Percentiles rank a stretch among this genome's conserved stretches.
phyloP scores from a whole-genome alignment of 192 early-diverging fungal genomes.

The Rhizoclosmatium globosum region DNA sequence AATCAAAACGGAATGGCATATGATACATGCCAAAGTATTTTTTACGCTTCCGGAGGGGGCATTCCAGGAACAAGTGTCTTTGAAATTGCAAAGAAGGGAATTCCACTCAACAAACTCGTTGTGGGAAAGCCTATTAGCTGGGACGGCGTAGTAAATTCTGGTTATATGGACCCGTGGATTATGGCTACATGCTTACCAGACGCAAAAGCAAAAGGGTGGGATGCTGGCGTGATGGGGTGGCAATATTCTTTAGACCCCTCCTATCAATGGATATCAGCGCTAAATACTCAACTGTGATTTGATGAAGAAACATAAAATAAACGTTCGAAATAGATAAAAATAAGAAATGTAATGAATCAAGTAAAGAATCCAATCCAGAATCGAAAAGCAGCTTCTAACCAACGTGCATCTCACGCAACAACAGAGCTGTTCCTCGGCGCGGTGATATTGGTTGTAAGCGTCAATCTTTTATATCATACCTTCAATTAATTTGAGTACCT shows the following conservation, averaged over 20 bases:
- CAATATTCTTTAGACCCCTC: constrained; percentile 41
- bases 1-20: constrained; percentile 42
- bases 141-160: constrained; percentile 37
- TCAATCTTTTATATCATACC: no score
- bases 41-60: not conserved
- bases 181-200: constrained; percentile 42
- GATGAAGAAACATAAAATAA: no score
- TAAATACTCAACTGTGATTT: no score
- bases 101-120: constrained; percentile 36
- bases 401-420: no score
- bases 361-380: no score
- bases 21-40: not conserved
- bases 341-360: no score
- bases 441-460: no score
- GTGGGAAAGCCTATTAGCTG: constrained; percentile 45
- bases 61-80: constrained; percentile 30
- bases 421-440: no score
- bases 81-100: constrained; percentile 36
- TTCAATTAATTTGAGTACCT: no score
- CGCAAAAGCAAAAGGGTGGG: constrained; percentile 44
- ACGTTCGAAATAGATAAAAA: no score
- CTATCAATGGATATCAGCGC: constrained; percentile 33
- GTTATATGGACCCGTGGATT: constrained; percentile 36
- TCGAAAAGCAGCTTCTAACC: no score
- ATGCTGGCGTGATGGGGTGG: constrained; percentile 49